Evolutionary conservation across 768 basidiomycete genomes (phyloP), one percentile per base, ranked within the genome.

Genomic region (Megacollybia marginata): DNA sequence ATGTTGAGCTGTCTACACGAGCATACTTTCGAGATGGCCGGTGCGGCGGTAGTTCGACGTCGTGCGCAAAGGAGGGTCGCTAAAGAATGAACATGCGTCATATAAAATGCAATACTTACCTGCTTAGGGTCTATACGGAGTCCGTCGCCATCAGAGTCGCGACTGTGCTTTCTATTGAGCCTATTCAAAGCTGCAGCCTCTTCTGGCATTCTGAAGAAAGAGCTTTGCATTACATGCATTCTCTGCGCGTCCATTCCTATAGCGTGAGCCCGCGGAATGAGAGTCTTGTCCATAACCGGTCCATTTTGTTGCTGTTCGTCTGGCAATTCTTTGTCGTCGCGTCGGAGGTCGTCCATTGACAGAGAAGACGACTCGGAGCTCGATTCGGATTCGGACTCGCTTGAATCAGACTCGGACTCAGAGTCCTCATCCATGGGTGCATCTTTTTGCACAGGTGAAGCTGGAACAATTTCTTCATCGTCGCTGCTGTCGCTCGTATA

Each of bases 181-280:
- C 65, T 57, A 44, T 68, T 71, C 7, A 66, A 59, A 31, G 79
- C 80, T 1, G 77, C 85, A 12, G 79, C 83, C 58, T 86, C 84
- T 61, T 88, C 85, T 12, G 83, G 83, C 62, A 80, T 72, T 42
- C 84, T 77, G 61, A 95, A 95, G 47, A 95, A 68, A 33, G 88
- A 85, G 0, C 88, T 82, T 59, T 95, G 92, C 92, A 95, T 95
- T 48, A 94, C 88, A 59, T 92, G 88, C 75, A 93, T 82, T 67
- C 83, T 85, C 63, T 90, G 88, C 12, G 84, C 76, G 62, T 94
- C 90, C n/a, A 93, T 71, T 5, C 87, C 85, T 23, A 84, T 63
- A 46, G 79, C 79, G 44, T 83, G 75, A 12, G 83, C 80, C 85
- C 88, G 88, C 35, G 86, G 79, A 48, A 81, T 78, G 42, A 81